Percentiles rank a stretch among this genome's conserved stretches.
These are phyloP conservation scores for Yamadazyma trypodendri DNA, from an alignment of 1,139 yeast species.

Conservation along the genomic window DNA sequence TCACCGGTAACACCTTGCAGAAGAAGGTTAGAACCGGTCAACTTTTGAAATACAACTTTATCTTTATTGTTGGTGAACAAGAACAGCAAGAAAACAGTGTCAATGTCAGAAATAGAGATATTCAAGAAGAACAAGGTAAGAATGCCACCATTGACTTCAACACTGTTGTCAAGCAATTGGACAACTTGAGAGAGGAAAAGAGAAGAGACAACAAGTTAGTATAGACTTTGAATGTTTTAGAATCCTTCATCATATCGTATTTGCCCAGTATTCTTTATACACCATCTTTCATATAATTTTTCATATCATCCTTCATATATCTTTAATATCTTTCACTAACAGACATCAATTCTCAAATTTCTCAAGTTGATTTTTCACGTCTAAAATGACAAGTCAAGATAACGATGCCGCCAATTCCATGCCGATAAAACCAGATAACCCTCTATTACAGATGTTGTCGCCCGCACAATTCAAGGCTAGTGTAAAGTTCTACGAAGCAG, in stretches of 20 bases:
- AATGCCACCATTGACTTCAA: slow-evolving; percentile 75
- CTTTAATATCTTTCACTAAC: no score
- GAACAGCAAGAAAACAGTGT: slow-evolving; percentile 78
- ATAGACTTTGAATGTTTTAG: no score
- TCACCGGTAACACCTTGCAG: slow-evolving; percentile 90
- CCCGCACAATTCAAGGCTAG: slow-evolving; percentile 39
- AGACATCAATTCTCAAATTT: background rate
- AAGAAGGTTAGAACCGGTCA: slow-evolving; percentile 97
- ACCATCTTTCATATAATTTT: no score
- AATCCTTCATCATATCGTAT: no score
- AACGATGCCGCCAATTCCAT: slow-evolving; percentile 4
- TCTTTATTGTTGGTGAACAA: slow-evolving; percentile 94
- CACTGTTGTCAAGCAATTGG: slow-evolving; percentile 66
- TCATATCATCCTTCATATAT: no score
- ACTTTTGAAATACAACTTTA: slow-evolving; percentile 86
- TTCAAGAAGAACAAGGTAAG: slow-evolving; percentile 79
- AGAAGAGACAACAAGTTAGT: slow-evolving; percentile 64
- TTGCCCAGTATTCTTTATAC: no score
- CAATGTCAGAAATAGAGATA: slow-evolving; percentile 91
- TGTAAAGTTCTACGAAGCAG: slow-evolving; percentile 44
- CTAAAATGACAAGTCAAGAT: background rate
- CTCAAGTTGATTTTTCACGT: background rate
- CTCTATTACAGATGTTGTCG: slow-evolving; percentile 27
- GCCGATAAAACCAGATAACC: slow-evolving; percentile 18
- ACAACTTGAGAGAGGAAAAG: slow-evolving; percentile 61